Evolutionary conservation across 2,329 filamentous ascomycete genomes (phyloP), one percentile per base, ranked within the genome.

Genomic region (Scleromitrula shiraiana): DNA sequence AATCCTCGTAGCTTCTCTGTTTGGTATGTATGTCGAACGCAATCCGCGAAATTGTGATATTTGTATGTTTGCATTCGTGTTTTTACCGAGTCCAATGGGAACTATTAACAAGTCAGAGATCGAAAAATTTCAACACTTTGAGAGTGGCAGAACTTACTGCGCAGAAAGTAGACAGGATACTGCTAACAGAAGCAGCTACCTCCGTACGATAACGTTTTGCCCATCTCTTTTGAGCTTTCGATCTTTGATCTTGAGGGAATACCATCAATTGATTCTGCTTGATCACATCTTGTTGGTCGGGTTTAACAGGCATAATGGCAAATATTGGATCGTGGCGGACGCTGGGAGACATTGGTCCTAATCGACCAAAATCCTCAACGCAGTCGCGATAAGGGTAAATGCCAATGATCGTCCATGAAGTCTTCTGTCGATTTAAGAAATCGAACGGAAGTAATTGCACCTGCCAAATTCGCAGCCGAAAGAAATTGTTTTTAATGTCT

Each of bases 41-140:
- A 90, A 65, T 88, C 82, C 62, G 77, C 67, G 66, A 86, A 88
- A 56, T 77, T 86, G 56, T 77, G 74, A 68, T 85, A 90, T 54
- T 84, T 80, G 68, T 93, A 91, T 56, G 85, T 86, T 71, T 94
- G 88, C 80, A 93, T 88, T 62, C 88, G 85, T 48, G 85, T 90
- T 73, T 94, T 94, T 64, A 91, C 83, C 60, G 88, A 91, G 66
- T 94, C 88, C 57, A 94, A 78, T 19, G 88, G 88, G 63, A 91
- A 94, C 63, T 65, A 37, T 45, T 38, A 44, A 7, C 12, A 15
- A 52, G 55, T 24, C 58, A 53, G 46, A 19, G 2, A 22, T 4
- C 14, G 29, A 15, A 4, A 45, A 29, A 50, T 29, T 26, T 30
- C 19, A 19, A 10, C 10, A 26, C 19, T 45, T 14, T 10, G 26